Evolutionary conservation across 2,329 filamentous ascomycete species (phyloP), one percentile per base, ranked within the genome.

Genomic region (Ceratocystis harringtonii): DNA sequence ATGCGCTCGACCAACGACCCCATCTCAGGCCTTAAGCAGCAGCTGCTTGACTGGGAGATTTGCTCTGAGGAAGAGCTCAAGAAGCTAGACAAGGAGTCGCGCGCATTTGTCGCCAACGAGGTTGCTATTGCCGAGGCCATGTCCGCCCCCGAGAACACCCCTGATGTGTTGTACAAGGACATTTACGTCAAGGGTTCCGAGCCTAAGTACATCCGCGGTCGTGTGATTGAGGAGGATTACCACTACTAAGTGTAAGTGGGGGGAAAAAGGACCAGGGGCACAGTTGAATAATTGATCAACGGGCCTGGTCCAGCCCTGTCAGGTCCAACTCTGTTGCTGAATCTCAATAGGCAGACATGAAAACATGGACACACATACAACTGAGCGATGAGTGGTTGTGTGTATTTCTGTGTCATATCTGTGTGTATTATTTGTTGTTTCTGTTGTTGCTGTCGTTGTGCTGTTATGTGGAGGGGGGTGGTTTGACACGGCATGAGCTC

Each of bases 1-100:
- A 99, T 99, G 94, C 90, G 94, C 74, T 95, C 89, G 72, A 99
- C 94, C 79, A 90, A 97, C 79, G 94, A 99, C 80, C 91, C 94
- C 71, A 99, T 99, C 74, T 91, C 92, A 73, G 94, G 94, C 68
- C 85, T 99, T 72, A 97, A 97, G 86, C 89, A 94, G 81, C 96
- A 96, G 83, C 87, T 99, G 70, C 80, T 99, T 67, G 94, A 99
- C 78, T 99, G 94, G 94, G 84, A 84, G 68, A 88, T 99, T 70
- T 86, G 86, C 71, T 85, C 82, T 68, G 94, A 99, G 82, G 92
- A 96, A 50, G 92, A 97, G 79, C 87, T 99, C 76, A 99, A 99
- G 88, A 76, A 77, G 70, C 86, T 99, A 71, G 94, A 99, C 82
- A 97, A 96, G 85, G 85, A 95, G 73, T 92, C 94, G 19, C 87